Percentiles rank a stretch among this genome's conserved stretches.
Conservation (phyloP, 2,329 filamentous ascomycete species). For the Aspergillus tanneri region DNA sequence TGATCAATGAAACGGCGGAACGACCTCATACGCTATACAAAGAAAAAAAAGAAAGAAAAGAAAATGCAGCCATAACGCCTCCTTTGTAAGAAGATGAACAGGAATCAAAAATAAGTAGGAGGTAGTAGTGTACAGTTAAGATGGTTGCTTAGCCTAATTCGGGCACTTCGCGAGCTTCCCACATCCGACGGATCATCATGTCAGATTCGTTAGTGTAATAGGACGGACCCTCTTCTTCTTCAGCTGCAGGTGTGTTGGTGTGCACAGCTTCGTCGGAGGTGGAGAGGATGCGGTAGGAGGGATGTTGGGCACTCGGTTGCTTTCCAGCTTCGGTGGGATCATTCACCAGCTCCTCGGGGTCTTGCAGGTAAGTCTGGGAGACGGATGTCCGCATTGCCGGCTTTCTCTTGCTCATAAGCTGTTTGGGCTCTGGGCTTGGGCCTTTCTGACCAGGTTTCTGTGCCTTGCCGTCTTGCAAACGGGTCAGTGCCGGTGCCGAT, state of each 20-base stretch:
- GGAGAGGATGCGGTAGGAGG: constrained; percentile 36
- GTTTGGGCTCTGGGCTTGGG: constrained; percentile 24
- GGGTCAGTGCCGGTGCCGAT: constrained; percentile 35
- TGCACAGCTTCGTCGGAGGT: constrained; percentile 35
- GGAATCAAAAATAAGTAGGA: background rate
- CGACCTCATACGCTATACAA: constrained; percentile 18
- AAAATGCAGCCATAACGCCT: too few species aligned
- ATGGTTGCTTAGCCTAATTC: constrained; percentile 29
- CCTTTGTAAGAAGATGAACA: constrained; percentile 4
- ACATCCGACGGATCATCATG: constrained; percentile 45
- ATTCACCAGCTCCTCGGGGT: constrained; percentile 32
- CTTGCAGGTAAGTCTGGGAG: constrained; percentile 34
- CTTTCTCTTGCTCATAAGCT: constrained; percentile 22
- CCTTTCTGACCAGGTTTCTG: constrained; percentile 17
- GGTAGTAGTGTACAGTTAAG: background rate
- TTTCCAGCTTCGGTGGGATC: constrained; percentile 25
- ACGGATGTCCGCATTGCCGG: constrained; percentile 25
- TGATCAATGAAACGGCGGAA: constrained; percentile 10
- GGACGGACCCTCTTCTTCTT: constrained; percentile 25
- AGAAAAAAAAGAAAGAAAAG: constrained; percentile 5
- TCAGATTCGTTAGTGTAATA: constrained; percentile 32
- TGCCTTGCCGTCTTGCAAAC: constrained; percentile 28
- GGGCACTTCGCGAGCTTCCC: constrained; percentile 45
- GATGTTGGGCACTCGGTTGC: constrained; percentile 28
- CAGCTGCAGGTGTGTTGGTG: constrained; percentile 18